Percentiles rank a stretch among this genome's conserved stretches.
Evolutionary conservation across 805 yeast genomes (phyloP).

Genomic region (Yamadazyma sp.): DNA sequence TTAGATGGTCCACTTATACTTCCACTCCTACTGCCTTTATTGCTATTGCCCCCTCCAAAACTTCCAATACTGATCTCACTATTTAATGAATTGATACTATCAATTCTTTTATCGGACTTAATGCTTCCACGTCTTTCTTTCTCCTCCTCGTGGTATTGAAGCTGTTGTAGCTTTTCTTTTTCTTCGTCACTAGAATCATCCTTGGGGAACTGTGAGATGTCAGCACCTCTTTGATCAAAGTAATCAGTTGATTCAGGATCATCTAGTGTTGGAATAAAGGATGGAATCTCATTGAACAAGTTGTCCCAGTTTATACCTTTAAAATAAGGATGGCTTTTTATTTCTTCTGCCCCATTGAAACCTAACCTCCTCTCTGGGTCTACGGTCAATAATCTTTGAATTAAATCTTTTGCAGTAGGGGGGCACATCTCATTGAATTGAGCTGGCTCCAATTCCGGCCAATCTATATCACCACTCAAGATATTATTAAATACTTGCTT

Average conservation of each 20-base stretch:
- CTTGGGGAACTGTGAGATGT: constrained; percentile 56
- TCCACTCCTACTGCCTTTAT: constrained; percentile 7
- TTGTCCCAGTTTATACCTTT: constrained; percentile 68
- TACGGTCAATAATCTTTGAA: constrained; percentile 55
- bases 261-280: constrained; percentile 77
- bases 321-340: constrained; percentile 77
- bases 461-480: constrained; percentile 65
- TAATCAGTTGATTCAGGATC: constrained; percentile 89
- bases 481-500: constrained; percentile 82
- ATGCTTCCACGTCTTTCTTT: constrained; percentile 1
- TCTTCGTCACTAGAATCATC: constrained; percentile 38
- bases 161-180: constrained; percentile 9
- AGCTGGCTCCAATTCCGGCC: constrained; percentile 67
- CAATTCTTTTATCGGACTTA: constrained; percentile 4
- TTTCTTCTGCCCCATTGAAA: constrained; percentile 72
- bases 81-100: constrained; percentile 7
- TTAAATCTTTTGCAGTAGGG: constrained; percentile 71
- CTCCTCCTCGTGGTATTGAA: background rate
- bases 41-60: constrained; percentile 1
- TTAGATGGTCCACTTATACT: constrained; percentile 6
- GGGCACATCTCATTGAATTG: constrained; percentile 54
- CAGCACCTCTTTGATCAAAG: constrained; percentile 89
- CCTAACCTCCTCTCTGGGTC: constrained; percentile 75
- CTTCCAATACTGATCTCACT: constrained; percentile 5
- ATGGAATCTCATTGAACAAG: constrained; percentile 66